Percentiles rank a stretch among this genome's conserved stretches.
These are phyloP conservation scores for Trichophyton equinum DNA, from an alignment of 2,329 filamentous ascomycete species.

Conservation along the genomic window DNA sequence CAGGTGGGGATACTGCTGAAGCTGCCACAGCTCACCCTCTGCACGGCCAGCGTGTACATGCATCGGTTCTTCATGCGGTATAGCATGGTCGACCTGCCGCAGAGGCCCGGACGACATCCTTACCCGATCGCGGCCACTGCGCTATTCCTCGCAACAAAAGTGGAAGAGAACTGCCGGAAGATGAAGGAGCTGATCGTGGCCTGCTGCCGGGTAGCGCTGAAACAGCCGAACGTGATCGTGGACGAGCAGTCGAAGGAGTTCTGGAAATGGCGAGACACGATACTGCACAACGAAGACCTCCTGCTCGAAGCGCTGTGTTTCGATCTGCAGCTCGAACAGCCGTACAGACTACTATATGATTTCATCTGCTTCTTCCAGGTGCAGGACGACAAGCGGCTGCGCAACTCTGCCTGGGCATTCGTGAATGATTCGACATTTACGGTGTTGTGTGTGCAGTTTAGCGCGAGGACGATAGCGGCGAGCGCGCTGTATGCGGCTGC, in stretches of 20 bases:
- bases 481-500: slow-evolving; percentile 78
- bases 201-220: slow-evolving; percentile 87
- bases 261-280: slow-evolving; percentile 93
- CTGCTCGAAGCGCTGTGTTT: slow-evolving; percentile 89
- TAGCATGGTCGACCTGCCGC: slow-evolving; percentile 62
- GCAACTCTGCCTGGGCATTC: slow-evolving; percentile 86
- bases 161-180: slow-evolving; percentile 91
- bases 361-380: slow-evolving; percentile 61
- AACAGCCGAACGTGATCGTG: slow-evolving; percentile 76
- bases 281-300: slow-evolving; percentile 81
- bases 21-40: slow-evolving; percentile 80
- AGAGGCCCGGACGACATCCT: slow-evolving; percentile 63
- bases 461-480: slow-evolving; percentile 68
- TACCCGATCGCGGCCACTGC: slow-evolving; percentile 88
- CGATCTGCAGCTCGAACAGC: slow-evolving; percentile 79
- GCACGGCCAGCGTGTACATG: slow-evolving; percentile 86
- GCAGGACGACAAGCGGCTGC: slow-evolving; percentile 65
- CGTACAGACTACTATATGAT: slow-evolving; percentile 73
- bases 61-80: slow-evolving; percentile 91
- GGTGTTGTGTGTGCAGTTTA: slow-evolving; percentile 67
- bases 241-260: slow-evolving; percentile 98
- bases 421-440: slow-evolving; percentile 84
- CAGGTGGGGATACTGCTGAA: slow-evolving; percentile 89
- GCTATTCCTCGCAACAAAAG: slow-evolving; percentile 90
- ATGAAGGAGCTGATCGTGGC: slow-evolving; percentile 90